These are phyloP conservation scores for Boletus subcaerulescens DNA, from an alignment of 768 basidiomycete genomes.

Conservation along the genomic window DNA sequence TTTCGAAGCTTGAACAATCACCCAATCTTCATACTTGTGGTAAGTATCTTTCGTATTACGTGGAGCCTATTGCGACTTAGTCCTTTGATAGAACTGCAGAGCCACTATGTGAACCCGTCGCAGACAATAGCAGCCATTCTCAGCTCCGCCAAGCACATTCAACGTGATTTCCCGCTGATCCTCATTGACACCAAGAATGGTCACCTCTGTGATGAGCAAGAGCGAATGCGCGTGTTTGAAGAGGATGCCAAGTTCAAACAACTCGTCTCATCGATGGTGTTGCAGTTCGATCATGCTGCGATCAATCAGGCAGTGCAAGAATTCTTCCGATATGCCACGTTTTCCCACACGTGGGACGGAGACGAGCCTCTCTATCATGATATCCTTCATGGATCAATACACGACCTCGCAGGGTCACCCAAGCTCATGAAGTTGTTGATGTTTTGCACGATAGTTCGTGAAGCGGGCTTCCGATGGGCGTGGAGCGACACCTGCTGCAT, in stretches of 20 bases:
- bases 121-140: constrained; percentile 2
- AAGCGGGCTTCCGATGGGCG: constrained; percentile 19
- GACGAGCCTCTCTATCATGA: constrained; percentile 17
- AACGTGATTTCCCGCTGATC: constrained; percentile 7
- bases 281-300: background rate
- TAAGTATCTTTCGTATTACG: background rate
- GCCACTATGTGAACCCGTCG: constrained; percentile 5
- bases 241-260: constrained; percentile 6
- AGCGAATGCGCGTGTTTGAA: constrained; percentile 8
- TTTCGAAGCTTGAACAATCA: constrained; percentile 1
- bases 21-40: background rate
- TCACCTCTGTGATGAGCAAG: constrained; percentile 10
- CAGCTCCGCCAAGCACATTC: background rate
- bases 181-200: constrained; percentile 17
- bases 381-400: constrained; percentile 9
- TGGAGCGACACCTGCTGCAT: constrained; percentile 29
- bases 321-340: constrained; percentile 19
- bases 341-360: constrained; percentile 24
- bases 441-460: constrained; percentile 14
- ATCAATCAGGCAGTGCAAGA: constrained; percentile 5
- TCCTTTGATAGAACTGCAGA: background rate
- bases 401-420: constrained; percentile 6
- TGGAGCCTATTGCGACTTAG: background rate
- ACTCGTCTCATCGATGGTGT: constrained; percentile 16
- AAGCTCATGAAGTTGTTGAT: constrained; percentile 11